Evolutionary conservation across 192 early-diverging fungal genomes (phyloP).

Genomic region (Entomortierella lignicola): DNA sequence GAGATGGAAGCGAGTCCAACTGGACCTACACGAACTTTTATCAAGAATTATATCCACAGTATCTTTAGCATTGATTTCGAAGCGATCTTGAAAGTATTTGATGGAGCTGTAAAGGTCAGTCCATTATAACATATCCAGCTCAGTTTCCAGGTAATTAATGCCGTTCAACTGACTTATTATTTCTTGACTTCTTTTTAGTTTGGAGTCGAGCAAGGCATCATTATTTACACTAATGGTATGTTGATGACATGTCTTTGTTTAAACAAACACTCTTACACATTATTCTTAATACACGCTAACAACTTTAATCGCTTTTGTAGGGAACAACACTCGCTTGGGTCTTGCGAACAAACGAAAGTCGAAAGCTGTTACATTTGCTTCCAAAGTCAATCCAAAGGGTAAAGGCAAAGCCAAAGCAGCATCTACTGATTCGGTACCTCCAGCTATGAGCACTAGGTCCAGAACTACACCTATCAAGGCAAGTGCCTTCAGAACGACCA

Average conservation of each 20-base stretch:
- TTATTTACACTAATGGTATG: conserved; percentile 2
- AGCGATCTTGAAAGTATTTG: not conserved
- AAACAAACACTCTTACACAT: too few species aligned
- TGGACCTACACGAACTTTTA: not conserved
- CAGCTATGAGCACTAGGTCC: not conserved
- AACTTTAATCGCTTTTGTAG: too few species aligned
- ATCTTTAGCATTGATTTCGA: conserved; percentile 1
- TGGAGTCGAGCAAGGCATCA: not conserved
- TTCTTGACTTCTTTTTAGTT: too few species aligned
- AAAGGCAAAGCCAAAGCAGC: not conserved
- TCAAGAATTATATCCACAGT: conserved; percentile 11
- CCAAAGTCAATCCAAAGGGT: not conserved
- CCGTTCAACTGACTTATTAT: too few species aligned
- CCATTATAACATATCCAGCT: too few species aligned
- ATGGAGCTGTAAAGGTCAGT: conserved; percentile 15
- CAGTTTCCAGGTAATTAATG: too few species aligned
- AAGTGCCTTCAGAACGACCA: not conserved
- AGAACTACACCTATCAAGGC: not conserved
- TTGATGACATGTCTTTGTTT: too few species aligned
- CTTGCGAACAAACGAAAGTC: not conserved
- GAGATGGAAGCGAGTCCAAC: not conserved
- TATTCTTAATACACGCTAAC: too few species aligned
- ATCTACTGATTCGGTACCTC: not conserved
- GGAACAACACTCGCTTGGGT: not conserved
- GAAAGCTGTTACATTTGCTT: not conserved